phyloP scores from a whole-genome alignment of 306 rosid species.

The Benincasa hispida region DNA sequence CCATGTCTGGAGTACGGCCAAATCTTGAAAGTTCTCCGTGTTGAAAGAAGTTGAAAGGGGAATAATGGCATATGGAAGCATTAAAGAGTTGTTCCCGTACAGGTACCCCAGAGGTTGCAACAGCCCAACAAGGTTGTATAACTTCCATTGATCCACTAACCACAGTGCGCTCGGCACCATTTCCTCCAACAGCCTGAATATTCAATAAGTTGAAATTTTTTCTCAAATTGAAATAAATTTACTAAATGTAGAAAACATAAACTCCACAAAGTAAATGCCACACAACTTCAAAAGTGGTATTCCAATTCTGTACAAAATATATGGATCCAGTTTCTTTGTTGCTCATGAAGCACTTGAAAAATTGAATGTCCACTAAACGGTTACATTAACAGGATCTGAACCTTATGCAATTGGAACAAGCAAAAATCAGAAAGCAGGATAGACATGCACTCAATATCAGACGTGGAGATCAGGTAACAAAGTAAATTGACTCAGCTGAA shows the following conservation, averaged over 20 bases:
- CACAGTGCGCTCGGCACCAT: slow-evolving; percentile 97
- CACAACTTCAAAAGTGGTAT: neutral
- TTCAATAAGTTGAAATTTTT: neutral
- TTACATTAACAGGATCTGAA: neutral
- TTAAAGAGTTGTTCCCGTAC: slow-evolving; percentile 87
- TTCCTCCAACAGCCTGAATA: slow-evolving; percentile 85
- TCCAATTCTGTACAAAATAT: neutral
- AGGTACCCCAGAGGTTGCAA: slow-evolving; percentile 97
- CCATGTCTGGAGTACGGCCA: slow-evolving; percentile 43
- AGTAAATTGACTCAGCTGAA: neutral
- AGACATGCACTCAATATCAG: neutral
- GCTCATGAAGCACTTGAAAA: neutral
- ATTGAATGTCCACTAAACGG: neutral
- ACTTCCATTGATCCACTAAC: slow-evolving; percentile 97
- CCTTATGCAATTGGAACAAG: neutral
- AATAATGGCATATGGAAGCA: slow-evolving; percentile 85
- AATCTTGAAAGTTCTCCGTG: slow-evolving; percentile 75
- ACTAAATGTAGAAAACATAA: neutral
- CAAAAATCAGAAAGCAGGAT: neutral
- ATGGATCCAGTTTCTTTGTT: neutral
- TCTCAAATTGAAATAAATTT: neutral
- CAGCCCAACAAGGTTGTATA: slow-evolving; percentile 96
- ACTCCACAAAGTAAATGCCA: neutral
- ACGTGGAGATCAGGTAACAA: neutral
- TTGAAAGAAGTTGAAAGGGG: slow-evolving; percentile 73